Base-by-base conservation (phyloP, 441 rosid species). In the Populus trichocarpa region DNA sequence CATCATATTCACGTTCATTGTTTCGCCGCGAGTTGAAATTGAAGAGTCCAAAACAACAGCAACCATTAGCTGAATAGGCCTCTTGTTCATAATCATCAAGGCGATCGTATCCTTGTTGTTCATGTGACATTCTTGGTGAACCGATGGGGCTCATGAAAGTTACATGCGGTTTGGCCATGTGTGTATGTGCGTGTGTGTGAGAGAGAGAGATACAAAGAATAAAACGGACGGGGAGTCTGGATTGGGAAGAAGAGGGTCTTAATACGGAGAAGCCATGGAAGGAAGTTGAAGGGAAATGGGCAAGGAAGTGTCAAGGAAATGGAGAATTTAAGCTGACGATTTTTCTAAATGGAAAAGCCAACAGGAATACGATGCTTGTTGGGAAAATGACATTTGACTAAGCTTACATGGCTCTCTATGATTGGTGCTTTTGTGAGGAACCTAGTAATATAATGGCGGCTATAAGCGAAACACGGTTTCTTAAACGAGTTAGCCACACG, bases 41-140 rank as follows among this genome's bases (percentile, higher is more conserved):
- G 77, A 84, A 83, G 79, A 84, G 20, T 1, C 79, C 67, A 16
- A 83, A 88, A 63, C 91, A 88, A 69, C 67, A 28, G 75, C 84
- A 85, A 69, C 86, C 87, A 32, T 71, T 75, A 42, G 57, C 20
- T 25, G 78, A 74, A 59, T 38, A 78, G 4, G 40, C 30, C 25
- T 73, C 64, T 2, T 77, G 75, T 16, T 20, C 82, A 20, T 75
- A 69, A 59, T 61, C 78, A 72, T 72, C 81, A 28, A 72, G 9
- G 46, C 28, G 57, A 16, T 79, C 85, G 5, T 75, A 71, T 25
- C 82, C 88, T 81, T 75, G 85, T 11, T 64, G 78, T 10, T 75
- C 77, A 16, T 77, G 75, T 79, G 81, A 81, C 36, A n/a, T 73
- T 30, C 82, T 68, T 61, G 86, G 87, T 7, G 87, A 76, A 66